A percentile compares a stretch with the other conserved stretches of the same genome.
Evolutionary conservation across 345 rosid species (phyloP).

Genomic region (Eucalyptus polyanthemos): DNA sequence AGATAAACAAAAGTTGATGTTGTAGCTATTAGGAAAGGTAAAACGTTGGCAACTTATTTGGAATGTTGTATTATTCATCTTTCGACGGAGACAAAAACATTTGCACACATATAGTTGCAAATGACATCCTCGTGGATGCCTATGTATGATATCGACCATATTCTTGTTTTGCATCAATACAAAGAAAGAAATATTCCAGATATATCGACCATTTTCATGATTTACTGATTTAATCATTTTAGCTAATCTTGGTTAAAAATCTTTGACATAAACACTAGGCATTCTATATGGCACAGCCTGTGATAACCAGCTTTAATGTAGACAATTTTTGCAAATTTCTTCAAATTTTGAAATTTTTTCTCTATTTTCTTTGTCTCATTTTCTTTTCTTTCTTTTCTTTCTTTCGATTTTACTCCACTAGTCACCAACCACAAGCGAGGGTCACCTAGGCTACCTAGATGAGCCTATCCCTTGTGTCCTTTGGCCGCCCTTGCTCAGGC

Average conservation of each 20-base stretch:
- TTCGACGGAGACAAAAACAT: not conserved
- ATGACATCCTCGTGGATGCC: not conserved
- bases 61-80: not conserved
- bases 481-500: not conserved
- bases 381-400: not conserved
- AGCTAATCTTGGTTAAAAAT: not conserved
- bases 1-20: not conserved
- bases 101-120: not conserved
- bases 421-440: not conserved
- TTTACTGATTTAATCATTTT: not conserved
- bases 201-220: not conserved
- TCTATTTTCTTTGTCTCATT: not conserved
- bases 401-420: not conserved
- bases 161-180: not conserved
- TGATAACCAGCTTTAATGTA: no score
- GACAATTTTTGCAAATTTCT: not conserved
- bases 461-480: not conserved
- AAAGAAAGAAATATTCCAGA: not conserved
- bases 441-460: not conserved
- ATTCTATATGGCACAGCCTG: fast-evolving
- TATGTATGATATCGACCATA: not conserved
- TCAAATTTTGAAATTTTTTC: not conserved
- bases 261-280: not conserved
- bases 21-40: not conserved
- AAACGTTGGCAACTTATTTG: not conserved